These are phyloP conservation scores for Xylariaceae sp. DNA, from an alignment of 2,329 filamentous ascomycete genomes.

Conservation along the genomic window DNA sequence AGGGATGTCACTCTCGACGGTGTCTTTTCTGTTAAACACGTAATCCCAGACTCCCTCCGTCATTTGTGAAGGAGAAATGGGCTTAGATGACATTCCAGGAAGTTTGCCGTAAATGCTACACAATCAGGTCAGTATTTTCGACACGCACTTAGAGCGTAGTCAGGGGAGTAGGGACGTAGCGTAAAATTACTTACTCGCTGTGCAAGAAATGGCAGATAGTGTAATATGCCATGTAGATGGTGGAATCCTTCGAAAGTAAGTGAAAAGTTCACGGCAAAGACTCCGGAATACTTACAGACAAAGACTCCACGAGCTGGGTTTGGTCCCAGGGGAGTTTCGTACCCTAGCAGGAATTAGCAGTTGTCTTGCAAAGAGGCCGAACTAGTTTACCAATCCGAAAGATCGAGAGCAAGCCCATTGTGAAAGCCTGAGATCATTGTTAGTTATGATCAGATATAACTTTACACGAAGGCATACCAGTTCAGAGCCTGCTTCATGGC, in stretches of 20 bases:
- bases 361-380: not conserved
- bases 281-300: slow-evolving; percentile 44
- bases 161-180: not conserved
- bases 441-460: not conserved
- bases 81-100: slow-evolving; percentile 55
- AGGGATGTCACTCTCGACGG: slow-evolving; percentile 63
- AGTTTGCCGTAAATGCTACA: slow-evolving; percentile 63
- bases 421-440: slow-evolving; percentile 53
- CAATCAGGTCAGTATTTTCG: not conserved
- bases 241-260: slow-evolving; percentile 56
- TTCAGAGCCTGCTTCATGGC: slow-evolving; percentile 78
- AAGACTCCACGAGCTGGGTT: slow-evolving; percentile 82
- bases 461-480: slow-evolving; percentile 42
- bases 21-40: slow-evolving; percentile 70
- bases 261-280: not conserved
- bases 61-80: slow-evolving; percentile 76
- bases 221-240: slow-evolving; percentile 85
- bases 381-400: slow-evolving; percentile 60
- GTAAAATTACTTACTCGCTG: slow-evolving; percentile 50
- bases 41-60: slow-evolving; percentile 96
- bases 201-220: slow-evolving; percentile 65
- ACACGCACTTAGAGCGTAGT: not conserved
- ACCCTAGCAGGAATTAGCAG: slow-evolving; percentile 40
- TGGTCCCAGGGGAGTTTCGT: slow-evolving; percentile 93
- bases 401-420: slow-evolving; percentile 93